These are phyloP conservation scores for Falciphora oryzae DNA, from an alignment of 2,329 filamentous ascomycete genomes.

Conservation along the genomic window DNA sequence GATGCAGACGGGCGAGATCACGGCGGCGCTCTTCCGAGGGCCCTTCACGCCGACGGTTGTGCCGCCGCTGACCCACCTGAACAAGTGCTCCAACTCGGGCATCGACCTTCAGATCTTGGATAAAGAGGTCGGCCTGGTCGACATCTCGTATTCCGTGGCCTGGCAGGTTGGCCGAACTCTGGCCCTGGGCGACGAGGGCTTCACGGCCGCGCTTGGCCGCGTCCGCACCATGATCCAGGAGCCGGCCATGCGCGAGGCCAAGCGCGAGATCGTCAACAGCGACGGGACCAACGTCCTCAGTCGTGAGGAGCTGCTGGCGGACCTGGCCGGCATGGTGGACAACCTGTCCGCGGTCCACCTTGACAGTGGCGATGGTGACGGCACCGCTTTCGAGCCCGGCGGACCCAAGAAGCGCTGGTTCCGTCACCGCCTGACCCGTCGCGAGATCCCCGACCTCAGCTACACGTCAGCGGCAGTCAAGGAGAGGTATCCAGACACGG, in stretches of 20 bases:
- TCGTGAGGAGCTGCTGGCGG: neutral
- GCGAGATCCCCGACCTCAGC: conserved; percentile 4
- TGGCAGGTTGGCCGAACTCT: conserved; percentile 29
- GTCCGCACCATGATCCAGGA: conserved; percentile 19
- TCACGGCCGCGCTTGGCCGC: conserved; percentile 14
- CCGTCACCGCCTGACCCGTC: neutral
- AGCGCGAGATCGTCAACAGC: conserved; percentile 13
- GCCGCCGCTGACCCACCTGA: conserved; percentile 6
- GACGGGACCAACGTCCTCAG: neutral
- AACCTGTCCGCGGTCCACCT: conserved; percentile 3
- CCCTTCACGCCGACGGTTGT: conserved; percentile 29
- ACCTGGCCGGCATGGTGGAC: conserved; percentile 8
- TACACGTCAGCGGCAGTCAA: neutral
- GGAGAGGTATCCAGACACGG: neutral
- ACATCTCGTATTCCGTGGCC: conserved; percentile 31
- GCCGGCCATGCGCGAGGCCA: conserved; percentile 11
- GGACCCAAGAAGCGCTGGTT: conserved; percentile 6
- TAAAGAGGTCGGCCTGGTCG: conserved; percentile 26
- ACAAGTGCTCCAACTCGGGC: conserved; percentile 26
- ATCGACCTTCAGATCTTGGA: conserved; percentile 28
- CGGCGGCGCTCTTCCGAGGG: conserved; percentile 30
- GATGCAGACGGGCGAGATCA: conserved; percentile 33
- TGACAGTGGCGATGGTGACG: neutral
- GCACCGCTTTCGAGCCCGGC: neutral
- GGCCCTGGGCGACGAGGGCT: conserved; percentile 14